These are phyloP conservation scores for Linanthus parryae DNA, from an alignment of 148 eudicot species.

Conservation along the genomic window DNA sequence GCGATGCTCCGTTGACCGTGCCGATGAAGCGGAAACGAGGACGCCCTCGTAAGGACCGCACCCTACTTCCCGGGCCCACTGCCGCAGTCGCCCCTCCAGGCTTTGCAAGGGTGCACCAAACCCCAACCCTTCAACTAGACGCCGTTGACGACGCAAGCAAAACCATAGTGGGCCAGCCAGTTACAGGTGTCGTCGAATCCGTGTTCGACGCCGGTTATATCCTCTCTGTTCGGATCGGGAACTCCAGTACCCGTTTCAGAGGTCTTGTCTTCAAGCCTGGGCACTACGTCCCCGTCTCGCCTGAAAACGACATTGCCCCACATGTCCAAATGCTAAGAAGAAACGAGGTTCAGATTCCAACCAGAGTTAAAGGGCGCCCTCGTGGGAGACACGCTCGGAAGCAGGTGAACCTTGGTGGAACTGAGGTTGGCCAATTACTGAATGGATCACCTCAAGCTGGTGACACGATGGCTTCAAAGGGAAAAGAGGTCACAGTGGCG, in stretches of 20 bases:
- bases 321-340: constrained; percentile 59
- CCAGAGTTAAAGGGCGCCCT: constrained; percentile 16
- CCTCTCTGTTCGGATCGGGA: constrained; percentile 49
- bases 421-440: constrained; percentile 12
- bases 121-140: constrained; percentile 11
- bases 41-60: constrained; percentile 80
- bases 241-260: constrained; percentile 56
- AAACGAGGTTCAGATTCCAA: constrained; percentile 44
- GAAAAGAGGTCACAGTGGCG: constrained; percentile 22
- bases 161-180: constrained; percentile 38
- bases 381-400: constrained; percentile 22
- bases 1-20: constrained; percentile 17
- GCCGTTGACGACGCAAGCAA: constrained; percentile 14
- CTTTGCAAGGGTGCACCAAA: constrained; percentile 12
- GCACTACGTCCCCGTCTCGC: constrained; percentile 61
- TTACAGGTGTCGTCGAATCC: constrained; percentile 41
- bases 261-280: constrained; percentile 95
- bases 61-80: constrained; percentile 18
- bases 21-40: constrained; percentile 75
- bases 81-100: constrained; percentile 25
- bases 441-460: constrained; percentile 28
- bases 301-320: constrained; percentile 80
- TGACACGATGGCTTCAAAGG: constrained; percentile 17
- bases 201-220: constrained; percentile 49
- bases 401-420: constrained; percentile 9